Conservation (phyloP, 2,329 filamentous ascomycete species). For the Simplicillium aogashimaense region DNA sequence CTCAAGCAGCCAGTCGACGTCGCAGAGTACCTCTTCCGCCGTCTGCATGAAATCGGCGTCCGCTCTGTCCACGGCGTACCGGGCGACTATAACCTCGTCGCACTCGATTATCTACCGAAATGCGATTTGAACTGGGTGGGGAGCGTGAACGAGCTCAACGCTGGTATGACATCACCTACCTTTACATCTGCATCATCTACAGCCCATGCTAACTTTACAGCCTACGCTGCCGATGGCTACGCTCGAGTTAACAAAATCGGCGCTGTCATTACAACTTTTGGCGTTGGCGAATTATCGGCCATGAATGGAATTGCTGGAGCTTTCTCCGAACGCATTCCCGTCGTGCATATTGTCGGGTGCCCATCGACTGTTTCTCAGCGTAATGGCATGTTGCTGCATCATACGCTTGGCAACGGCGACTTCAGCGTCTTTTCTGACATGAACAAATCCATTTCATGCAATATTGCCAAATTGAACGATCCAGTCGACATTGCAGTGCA, state of each 20-base stretch:
- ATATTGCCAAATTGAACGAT: slow-evolving; percentile 60
- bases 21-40: slow-evolving; percentile 57
- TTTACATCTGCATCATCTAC: slow-evolving; percentile 2
- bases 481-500: slow-evolving; percentile 59
- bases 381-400: slow-evolving; percentile 45
- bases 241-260: slow-evolving; percentile 62
- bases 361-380: slow-evolving; percentile 38
- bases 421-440: slow-evolving; percentile 78
- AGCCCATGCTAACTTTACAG: slow-evolving; percentile 23
- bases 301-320: slow-evolving; percentile 67
- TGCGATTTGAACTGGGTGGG: slow-evolving; percentile 54
- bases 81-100: slow-evolving; percentile 62
- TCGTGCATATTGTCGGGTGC: slow-evolving; percentile 58
- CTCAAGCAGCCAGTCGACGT: slow-evolving; percentile 46
- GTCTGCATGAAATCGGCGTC: slow-evolving; percentile 54
- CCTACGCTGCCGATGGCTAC: slow-evolving; percentile 74
- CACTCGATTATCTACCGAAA: slow-evolving; percentile 55
- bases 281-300: slow-evolving; percentile 64
- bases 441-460: slow-evolving; percentile 61
- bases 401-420: slow-evolving; percentile 68
- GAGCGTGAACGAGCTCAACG: slow-evolving; percentile 65
- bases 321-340: slow-evolving; percentile 61
- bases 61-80: slow-evolving; percentile 59
- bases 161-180: slow-evolving; percentile 35
- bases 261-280: slow-evolving; percentile 66